Percentiles rank a stretch among this genome's conserved stretches.
These are phyloP conservation scores for Metschnikowia lachancei DNA, from an alignment of 805 yeast species.

Conservation along the genomic window DNA sequence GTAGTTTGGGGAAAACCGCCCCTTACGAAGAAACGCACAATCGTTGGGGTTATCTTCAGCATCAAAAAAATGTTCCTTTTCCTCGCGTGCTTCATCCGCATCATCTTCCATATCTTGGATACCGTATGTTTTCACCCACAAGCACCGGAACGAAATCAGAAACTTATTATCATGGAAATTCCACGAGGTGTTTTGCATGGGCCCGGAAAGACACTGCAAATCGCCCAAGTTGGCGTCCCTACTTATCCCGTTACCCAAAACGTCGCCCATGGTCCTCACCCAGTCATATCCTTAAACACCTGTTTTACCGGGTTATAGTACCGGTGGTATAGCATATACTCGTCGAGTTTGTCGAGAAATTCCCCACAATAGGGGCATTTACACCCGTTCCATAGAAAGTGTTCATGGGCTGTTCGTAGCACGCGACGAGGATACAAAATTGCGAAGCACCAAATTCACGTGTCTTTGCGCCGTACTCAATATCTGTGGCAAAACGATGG, in stretches of 20 bases:
- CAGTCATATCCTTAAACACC: conserved; percentile 57
- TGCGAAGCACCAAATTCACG: conserved; percentile 54
- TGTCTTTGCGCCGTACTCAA: conserved; percentile 22
- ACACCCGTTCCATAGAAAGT: conserved; percentile 76
- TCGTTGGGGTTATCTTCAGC: conserved; percentile 20
- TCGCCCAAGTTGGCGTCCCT: conserved; percentile 19
- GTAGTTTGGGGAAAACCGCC: conserved; percentile 18
- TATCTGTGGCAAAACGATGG: conserved; percentile 44
- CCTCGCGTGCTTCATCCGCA: conserved; percentile 16
- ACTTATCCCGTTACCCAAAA: conserved; percentile 24
- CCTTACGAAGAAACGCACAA: conserved; percentile 15
- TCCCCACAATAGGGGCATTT: conserved; percentile 55
- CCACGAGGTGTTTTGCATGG: conserved; percentile 29
- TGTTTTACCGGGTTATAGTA: conserved; percentile 49
- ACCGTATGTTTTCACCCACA: conserved; percentile 31
- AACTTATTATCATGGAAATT: conserved; percentile 30
- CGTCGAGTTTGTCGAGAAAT: conserved; percentile 52
- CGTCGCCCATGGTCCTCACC: conserved; percentile 51
- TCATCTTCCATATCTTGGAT: conserved; percentile 38
- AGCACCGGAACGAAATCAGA: conserved; percentile 34
- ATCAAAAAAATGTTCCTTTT: conserved; percentile 22
- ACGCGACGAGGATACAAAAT: conserved; percentile 56
- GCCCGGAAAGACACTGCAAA: conserved; percentile 12
- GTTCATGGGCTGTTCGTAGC: conserved; percentile 70
- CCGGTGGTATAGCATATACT: conserved; percentile 61